phyloP scores from a whole-genome alignment of 176 grass and related monocot species.

The sorghum (Sorghum bicolor) region Sorghum_bicolor_NCBIv3 NC_012875.2:56941501-56942000 shows the following conservation, averaged over 20 bases:
- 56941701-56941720: slow-evolving; percentile 37
- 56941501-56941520: neutral
- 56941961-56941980: neutral
- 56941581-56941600: slow-evolving; percentile 33
- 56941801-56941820: slow-evolving; percentile 12
- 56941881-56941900: slow-evolving; percentile 99
- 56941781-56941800: slow-evolving; percentile 13
- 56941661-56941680: slow-evolving; percentile 41
- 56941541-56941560: neutral
- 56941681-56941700: slow-evolving; percentile 31
- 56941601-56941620: slow-evolving; percentile 11
- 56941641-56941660: slow-evolving; percentile 34
- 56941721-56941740: slow-evolving; percentile 40
- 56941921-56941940: slow-evolving; percentile 56
- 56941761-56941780: slow-evolving; percentile 89
- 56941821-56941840: slow-evolving; percentile 8
- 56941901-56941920: slow-evolving; percentile 78
- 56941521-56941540: slow-evolving; percentile 26
- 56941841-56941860: slow-evolving; percentile 24
- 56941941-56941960: neutral
- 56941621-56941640: slow-evolving; percentile 33
- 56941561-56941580: slow-evolving; percentile 10
- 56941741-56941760: slow-evolving; percentile 99
- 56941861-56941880: slow-evolving; percentile 97
- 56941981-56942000: neutral